Evolutionary conservation across 352 stramenopile species (phyloP).

Genomic region (Pythium monospermum): DNA sequence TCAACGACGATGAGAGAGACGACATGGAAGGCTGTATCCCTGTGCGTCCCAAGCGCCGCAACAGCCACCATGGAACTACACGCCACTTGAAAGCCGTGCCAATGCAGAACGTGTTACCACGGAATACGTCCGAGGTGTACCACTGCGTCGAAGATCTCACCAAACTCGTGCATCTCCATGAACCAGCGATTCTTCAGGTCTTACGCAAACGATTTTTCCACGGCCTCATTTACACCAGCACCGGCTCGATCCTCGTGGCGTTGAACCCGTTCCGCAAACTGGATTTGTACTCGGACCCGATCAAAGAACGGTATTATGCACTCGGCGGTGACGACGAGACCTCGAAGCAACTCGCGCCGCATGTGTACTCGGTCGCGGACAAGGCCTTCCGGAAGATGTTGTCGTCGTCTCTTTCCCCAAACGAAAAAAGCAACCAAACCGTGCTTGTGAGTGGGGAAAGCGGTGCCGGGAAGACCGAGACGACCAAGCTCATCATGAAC

Average conservation of each 20-base stretch:
- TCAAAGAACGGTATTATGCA: conserved; percentile 69
- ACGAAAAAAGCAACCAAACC: conserved; percentile 80
- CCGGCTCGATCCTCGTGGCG: conserved; percentile 78
- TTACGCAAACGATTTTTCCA: conserved; percentile 76
- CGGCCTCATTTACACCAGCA: conserved; percentile 88
- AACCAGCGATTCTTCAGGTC: conserved; percentile 88
- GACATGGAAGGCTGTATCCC: conserved; percentile 38
- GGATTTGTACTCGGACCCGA: conserved; percentile 59
- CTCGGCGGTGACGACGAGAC: conserved; percentile 46
- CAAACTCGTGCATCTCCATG: conserved; percentile 88
- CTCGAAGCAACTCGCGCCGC: conserved; percentile 59
- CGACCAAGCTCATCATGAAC: conserved; percentile 96
- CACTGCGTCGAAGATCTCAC: conserved; percentile 84
- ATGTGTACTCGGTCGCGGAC: conserved; percentile 84
- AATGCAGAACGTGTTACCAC: conserved; percentile 43
- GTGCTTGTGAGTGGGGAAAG: conserved; percentile 96
- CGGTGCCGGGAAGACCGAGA: conserved; percentile 95
- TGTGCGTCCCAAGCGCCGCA: conserved; percentile 36
- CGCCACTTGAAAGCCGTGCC: conserved; percentile 32
- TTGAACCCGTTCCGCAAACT: conserved; percentile 81
- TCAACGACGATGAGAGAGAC: conserved; percentile 15
- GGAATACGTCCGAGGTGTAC: conserved; percentile 53
- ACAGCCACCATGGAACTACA: conserved; percentile 43
- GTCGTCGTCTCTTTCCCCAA: conserved; percentile 22
- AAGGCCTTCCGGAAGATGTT: conserved; percentile 87